Percentiles rank a stretch among this genome's conserved stretches.
Conservation (phyloP, 1,284 basidiomycete genomes). For the Cerrena zonata region DNA sequence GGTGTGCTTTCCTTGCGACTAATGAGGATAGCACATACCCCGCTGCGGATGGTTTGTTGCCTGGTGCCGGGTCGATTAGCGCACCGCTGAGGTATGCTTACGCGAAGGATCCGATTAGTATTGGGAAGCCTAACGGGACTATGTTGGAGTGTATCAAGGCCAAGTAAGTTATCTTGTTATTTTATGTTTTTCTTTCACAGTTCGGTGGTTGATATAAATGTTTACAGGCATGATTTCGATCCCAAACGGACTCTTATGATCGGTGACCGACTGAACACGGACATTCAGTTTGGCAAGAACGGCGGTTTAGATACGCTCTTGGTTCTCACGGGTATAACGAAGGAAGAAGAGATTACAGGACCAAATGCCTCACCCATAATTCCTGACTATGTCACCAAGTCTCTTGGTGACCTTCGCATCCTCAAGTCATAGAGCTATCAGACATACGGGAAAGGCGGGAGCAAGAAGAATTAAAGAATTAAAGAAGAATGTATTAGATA, state of each 20-base stretch:
- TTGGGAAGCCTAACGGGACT: slow-evolving; percentile 87
- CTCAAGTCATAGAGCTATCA: slow-evolving; percentile 14
- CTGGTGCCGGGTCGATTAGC: slow-evolving; percentile 81
- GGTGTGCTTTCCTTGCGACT: slow-evolving; percentile 84
- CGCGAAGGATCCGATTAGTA: slow-evolving; percentile 67
- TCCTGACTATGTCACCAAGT: slow-evolving; percentile 77
- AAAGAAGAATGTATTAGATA: no score
- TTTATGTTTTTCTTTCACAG: neutral
- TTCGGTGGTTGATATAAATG: neutral
- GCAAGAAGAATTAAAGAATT: no score
- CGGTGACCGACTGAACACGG: slow-evolving; percentile 91
- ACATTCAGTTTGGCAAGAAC: slow-evolving; percentile 85
- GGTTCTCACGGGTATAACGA: slow-evolving; percentile 90
- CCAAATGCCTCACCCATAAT: slow-evolving; percentile 62
- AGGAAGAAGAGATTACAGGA: slow-evolving; percentile 67
- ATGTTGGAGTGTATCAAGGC: slow-evolving; percentile 95
- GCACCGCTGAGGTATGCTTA: slow-evolving; percentile 77
- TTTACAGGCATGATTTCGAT: slow-evolving; percentile 74
- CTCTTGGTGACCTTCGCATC: slow-evolving; percentile 68
- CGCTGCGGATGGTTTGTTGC: slow-evolving; percentile 72
- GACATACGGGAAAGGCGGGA: no score
- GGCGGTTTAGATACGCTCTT: slow-evolving; percentile 84
- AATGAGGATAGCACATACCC: slow-evolving; percentile 93
- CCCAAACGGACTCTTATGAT: slow-evolving; percentile 86
- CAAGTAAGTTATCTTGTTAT: slow-evolving; percentile 55